Conservation (phyloP, 768 basidiomycete species). For the Exidia glandulosa region DNA sequence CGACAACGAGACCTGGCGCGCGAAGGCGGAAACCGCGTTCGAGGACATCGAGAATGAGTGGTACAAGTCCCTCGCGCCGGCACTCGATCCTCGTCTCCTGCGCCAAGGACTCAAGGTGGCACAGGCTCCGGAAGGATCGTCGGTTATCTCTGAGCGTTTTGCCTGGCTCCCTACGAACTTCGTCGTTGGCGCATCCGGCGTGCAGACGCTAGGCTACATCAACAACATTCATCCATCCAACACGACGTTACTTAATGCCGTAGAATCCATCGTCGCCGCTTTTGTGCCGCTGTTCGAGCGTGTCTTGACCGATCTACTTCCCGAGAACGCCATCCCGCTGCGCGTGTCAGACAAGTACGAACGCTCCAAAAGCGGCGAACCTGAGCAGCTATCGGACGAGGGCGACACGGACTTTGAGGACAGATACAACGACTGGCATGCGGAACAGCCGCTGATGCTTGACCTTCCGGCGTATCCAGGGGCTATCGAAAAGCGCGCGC, state of each 20-base stretch:
- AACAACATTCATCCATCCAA: slow-evolving; percentile 36
- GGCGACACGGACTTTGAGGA: slow-evolving; percentile 36
- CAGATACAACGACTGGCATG: slow-evolving; percentile 31
- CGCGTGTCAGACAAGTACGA: slow-evolving; percentile 31
- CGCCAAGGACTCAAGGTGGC: not conserved
- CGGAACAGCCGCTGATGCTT: slow-evolving; percentile 31
- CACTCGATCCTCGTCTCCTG: not conserved
- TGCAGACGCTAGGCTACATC: slow-evolving; percentile 37
- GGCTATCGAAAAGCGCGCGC: slow-evolving; percentile 31
- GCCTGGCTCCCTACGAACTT: slow-evolving; percentile 35
- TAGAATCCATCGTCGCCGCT: slow-evolving; percentile 23
- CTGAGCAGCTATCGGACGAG: slow-evolving; percentile 37
- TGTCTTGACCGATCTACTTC: slow-evolving; percentile 41
- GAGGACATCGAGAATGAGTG: not conserved
- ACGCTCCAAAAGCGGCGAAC: slow-evolving; percentile 35
- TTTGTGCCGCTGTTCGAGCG: slow-evolving; percentile 42
- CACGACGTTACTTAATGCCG: slow-evolving; percentile 18
- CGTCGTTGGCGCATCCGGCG: slow-evolving; percentile 21
- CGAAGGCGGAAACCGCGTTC: not conserved
- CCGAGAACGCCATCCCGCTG: slow-evolving; percentile 33
- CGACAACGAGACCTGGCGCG: too few species aligned
- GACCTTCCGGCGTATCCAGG: slow-evolving; percentile 39
- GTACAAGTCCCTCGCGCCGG: not conserved
- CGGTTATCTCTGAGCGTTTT: slow-evolving; percentile 12
- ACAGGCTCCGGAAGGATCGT: not conserved